Evolutionary conservation across 352 stramenopile species (phyloP).

Genomic region (Phytophthora quininea): DNA sequence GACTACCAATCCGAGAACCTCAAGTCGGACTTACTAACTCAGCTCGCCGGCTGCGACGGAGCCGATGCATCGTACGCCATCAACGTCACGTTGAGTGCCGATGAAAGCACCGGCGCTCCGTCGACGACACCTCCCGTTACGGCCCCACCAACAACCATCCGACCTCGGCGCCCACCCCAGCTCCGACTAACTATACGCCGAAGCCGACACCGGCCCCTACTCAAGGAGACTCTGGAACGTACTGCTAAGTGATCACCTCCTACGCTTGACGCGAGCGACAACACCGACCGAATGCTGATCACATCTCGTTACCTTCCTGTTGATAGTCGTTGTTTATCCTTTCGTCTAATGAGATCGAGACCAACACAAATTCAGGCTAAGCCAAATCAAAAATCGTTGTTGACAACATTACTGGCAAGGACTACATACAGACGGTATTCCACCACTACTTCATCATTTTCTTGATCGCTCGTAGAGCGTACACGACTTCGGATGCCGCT

Average conservation of each 20-base stretch:
- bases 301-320: background rate
- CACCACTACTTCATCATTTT: slow-evolving; percentile 22
- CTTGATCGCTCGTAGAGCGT: slow-evolving; percentile 46
- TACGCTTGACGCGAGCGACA: background rate
- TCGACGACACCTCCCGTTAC: slow-evolving; percentile 8
- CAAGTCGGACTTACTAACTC: slow-evolving; percentile 17
- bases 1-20: slow-evolving; percentile 24
- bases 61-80: slow-evolving; percentile 11
- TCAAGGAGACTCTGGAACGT: slow-evolving; percentile 6
- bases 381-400: background rate
- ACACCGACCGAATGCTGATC: background rate
- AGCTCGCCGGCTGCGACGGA: slow-evolving; percentile 12
- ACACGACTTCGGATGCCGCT: slow-evolving; percentile 52
- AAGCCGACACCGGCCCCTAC: slow-evolving; percentile 18
- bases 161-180: slow-evolving; percentile 17
- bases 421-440: background rate
- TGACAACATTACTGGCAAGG: background rate
- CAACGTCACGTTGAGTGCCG: slow-evolving; percentile 9
- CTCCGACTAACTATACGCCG: slow-evolving; percentile 19
- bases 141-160: slow-evolving; percentile 10
- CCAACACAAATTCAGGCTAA: background rate
- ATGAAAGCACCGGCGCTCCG: slow-evolving; percentile 11
- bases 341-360: background rate
- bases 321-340: background rate
- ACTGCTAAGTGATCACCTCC: slow-evolving; percentile 15